A percentile compares a stretch with the other conserved stretches of the same genome.
phyloP scores from a whole-genome alignment of 1,284 basidiomycete genomes.

The Ceratobasidium sp. region DNA sequence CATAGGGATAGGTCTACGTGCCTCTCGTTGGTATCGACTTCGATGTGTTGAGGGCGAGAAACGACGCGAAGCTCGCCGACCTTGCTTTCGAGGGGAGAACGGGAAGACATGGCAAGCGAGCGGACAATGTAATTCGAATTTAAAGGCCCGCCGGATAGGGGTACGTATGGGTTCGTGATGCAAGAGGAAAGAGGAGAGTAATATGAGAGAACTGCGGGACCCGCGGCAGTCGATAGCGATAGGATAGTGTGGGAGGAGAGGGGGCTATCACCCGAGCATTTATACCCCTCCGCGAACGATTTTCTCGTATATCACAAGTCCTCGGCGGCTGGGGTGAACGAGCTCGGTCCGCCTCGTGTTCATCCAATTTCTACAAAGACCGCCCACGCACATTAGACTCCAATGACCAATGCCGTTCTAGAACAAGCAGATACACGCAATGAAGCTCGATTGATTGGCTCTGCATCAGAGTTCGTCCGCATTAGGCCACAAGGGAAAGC shows the following conservation, averaged over 20 bases:
- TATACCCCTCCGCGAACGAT: not conserved
- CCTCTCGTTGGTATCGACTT: constrained; percentile 36
- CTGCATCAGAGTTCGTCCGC: not conserved
- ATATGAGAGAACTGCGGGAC: constrained; percentile 15
- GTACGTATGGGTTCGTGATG: constrained; percentile 25
- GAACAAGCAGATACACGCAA: constrained; percentile 17
- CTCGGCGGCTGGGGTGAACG: not conserved
- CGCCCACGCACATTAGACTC: constrained; percentile 15
- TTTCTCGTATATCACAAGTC: not conserved
- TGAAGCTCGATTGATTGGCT: constrained; percentile 11
- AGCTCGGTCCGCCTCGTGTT: constrained; percentile 3
- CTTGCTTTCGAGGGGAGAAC: constrained; percentile 41
- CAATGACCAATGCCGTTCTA: constrained; percentile 18
- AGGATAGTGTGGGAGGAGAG: not conserved
- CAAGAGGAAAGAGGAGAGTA: not conserved
- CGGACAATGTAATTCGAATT: not conserved
- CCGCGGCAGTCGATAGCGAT: constrained; percentile 47
- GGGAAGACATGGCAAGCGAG: constrained; percentile 8
- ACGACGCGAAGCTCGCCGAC: constrained; percentile 38
- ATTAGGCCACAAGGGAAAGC: constrained; percentile 36
- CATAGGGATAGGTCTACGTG: not conserved
- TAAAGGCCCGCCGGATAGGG: not conserved
- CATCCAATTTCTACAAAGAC: constrained; percentile 30
- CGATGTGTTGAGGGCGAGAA: constrained; percentile 28
- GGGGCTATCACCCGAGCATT: not conserved